Conservation (phyloP, 345 rosid genomes). For the Citrus australasica region DNA sequence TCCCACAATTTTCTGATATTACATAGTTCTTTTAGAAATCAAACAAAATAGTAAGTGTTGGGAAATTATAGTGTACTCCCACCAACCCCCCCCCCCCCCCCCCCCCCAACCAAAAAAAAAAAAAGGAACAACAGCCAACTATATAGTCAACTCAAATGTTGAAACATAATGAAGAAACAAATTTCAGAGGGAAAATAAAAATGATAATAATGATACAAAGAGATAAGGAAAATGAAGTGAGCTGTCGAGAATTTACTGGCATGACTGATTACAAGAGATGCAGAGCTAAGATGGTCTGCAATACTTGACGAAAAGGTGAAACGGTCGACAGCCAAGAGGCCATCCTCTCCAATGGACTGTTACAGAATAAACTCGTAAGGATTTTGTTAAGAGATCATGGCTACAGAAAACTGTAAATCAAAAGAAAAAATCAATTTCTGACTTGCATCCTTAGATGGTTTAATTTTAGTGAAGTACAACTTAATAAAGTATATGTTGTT, state of each 20-base stretch:
- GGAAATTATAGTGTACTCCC: no score
- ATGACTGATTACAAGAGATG: slow-evolving; percentile 92
- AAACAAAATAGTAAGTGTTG: background rate
- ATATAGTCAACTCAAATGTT: no score
- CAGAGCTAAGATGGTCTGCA: slow-evolving; percentile 69
- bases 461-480: background rate
- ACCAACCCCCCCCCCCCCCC: no score
- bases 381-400: background rate
- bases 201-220: background rate
- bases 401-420: background rate
- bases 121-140: no score
- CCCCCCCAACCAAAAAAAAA: no score
- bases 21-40: background rate
- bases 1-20: background rate
- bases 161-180: no score
- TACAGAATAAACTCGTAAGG: background rate
- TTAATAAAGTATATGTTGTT: background rate
- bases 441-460: background rate
- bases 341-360: slow-evolving; percentile 62
- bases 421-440: background rate
- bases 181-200: background rate
- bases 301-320: slow-evolving; percentile 91
- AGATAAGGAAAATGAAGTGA: background rate
- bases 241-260: slow-evolving; percentile 44
- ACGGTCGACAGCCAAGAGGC: slow-evolving; percentile 69